phyloP scores from a whole-genome alignment of 1,284 basidiomycete genomes.

The Flammula alnicola region DNA sequence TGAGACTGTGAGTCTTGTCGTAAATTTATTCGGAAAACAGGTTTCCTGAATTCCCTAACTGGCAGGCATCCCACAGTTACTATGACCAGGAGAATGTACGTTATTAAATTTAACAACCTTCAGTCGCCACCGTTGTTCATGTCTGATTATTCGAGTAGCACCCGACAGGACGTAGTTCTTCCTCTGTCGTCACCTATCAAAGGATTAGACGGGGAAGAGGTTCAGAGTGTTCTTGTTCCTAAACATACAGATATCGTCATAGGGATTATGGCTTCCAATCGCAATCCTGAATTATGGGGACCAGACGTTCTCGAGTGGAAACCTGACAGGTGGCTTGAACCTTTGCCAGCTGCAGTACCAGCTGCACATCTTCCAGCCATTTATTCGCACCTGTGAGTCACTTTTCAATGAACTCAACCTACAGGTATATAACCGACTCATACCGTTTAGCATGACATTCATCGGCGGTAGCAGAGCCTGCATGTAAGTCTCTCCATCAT shows the following conservation, averaged over 20 bases:
- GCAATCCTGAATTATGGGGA: slow-evolving; percentile 35
- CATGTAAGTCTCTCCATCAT: no score
- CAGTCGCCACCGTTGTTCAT: slow-evolving; percentile 13
- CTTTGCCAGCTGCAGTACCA: slow-evolving; percentile 30
- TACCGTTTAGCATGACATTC: slow-evolving; percentile 51
- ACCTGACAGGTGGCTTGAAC: slow-evolving; percentile 46
- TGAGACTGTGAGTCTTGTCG: slow-evolving; percentile 34
- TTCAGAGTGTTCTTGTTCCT: slow-evolving; percentile 27
- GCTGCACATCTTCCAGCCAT: slow-evolving; percentile 38
- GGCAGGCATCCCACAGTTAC: slow-evolving; percentile 26
- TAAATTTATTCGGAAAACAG: background rate
- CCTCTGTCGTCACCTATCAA: slow-evolving; percentile 30
- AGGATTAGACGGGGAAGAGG: slow-evolving; percentile 27
- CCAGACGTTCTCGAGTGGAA: slow-evolving; percentile 34
- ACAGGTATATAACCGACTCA: no score
- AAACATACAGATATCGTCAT: slow-evolving; percentile 40
- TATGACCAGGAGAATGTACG: slow-evolving; percentile 23
- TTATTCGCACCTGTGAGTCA: slow-evolving; percentile 37
- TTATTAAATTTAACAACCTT: slow-evolving; percentile 1
- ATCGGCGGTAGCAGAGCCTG: slow-evolving; percentile 44
- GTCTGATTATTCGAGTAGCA: slow-evolving; percentile 9
- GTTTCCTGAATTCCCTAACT: slow-evolving; percentile 10
- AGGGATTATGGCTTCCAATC: slow-evolving; percentile 41
- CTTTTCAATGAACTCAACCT: background rate
- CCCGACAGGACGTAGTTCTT: slow-evolving; percentile 27